Conservation (phyloP, 257 asterid genomes). For the Echium plantagineum region DNA sequence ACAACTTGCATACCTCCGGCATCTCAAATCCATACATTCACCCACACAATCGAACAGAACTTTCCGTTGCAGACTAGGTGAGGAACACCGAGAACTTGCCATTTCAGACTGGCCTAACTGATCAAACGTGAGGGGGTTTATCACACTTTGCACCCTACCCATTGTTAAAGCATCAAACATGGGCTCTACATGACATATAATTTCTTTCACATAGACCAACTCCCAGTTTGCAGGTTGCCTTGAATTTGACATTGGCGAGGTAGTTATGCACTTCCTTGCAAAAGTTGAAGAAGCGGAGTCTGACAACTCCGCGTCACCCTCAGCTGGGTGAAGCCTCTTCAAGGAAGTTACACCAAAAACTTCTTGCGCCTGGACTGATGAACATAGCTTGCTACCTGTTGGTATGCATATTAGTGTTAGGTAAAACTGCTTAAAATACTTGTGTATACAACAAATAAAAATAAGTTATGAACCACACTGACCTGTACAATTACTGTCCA, state of each 20-base stretch:
- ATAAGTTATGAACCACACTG: constrained; percentile 4
- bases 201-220: constrained; percentile 53
- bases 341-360: constrained; percentile 29
- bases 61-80: constrained; percentile 30
- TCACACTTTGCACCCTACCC: constrained; percentile 33
- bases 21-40: constrained; percentile 56
- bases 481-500: constrained; percentile 47
- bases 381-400: constrained; percentile 57
- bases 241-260: constrained; percentile 3
- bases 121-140: constrained; percentile 40
- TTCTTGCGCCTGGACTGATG: constrained; percentile 49
- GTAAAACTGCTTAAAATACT: not conserved
- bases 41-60: constrained; percentile 54
- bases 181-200: constrained; percentile 36
- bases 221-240: constrained; percentile 33
- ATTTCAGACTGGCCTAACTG: constrained; percentile 29
- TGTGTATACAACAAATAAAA: not conserved
- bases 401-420: constrained; percentile 12
- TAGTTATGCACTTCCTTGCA: constrained; percentile 12
- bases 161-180: constrained; percentile 50
- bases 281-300: constrained; percentile 77
- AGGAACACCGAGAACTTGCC: constrained; percentile 12
- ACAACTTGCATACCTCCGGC: constrained; percentile 31
- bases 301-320: constrained; percentile 46
- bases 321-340: constrained; percentile 24